A percentile compares a stretch with the other conserved stretches of the same genome.
phyloP scores from a whole-genome alignment of 1,284 basidiomycete species.

The Ceratobasidium sp. region DNA sequence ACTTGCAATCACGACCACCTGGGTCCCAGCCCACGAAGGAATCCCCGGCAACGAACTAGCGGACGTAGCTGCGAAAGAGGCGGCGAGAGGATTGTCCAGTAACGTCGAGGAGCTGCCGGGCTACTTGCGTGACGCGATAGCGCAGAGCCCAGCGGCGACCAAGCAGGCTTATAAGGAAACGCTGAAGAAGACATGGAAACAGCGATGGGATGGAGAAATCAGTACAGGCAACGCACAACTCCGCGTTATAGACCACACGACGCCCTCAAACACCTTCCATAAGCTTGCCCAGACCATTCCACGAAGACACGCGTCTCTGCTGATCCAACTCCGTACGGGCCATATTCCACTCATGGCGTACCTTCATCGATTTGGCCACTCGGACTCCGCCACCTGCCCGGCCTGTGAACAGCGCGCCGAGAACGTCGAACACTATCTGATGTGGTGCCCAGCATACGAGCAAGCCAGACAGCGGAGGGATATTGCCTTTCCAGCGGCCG shows the following conservation, averaged over 20 bases:
- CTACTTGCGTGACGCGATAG: constrained; percentile 34
- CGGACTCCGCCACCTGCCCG: not conserved
- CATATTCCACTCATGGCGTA: not conserved
- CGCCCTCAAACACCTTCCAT: not conserved
- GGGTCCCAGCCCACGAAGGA: constrained; percentile 48
- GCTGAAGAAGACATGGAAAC: not conserved
- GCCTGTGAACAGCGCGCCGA: not conserved
- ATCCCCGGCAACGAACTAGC: constrained; percentile 47
- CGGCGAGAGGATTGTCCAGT: constrained; percentile 18
- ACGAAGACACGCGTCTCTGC: not conserved
- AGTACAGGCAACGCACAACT: not conserved
- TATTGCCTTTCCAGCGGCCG: not conserved
- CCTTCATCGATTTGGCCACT: not conserved
- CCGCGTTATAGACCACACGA: not conserved
- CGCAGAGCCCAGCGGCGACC: not conserved
- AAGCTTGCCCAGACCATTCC: constrained; percentile 9
- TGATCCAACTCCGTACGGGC: not conserved
- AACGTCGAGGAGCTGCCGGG: constrained; percentile 34
- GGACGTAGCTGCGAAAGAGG: constrained; percentile 46
- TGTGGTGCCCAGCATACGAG: not conserved
- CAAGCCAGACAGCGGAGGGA: not conserved
- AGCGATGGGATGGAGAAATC: not conserved
- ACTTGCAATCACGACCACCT: constrained; percentile 14
- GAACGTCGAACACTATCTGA: not conserved
- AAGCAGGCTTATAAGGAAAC: not conserved